Evolutionary conservation across 225 moss, liverwort and hornwort genomes (phyloP).

Genomic region (Sphagnum contortum): DNA sequence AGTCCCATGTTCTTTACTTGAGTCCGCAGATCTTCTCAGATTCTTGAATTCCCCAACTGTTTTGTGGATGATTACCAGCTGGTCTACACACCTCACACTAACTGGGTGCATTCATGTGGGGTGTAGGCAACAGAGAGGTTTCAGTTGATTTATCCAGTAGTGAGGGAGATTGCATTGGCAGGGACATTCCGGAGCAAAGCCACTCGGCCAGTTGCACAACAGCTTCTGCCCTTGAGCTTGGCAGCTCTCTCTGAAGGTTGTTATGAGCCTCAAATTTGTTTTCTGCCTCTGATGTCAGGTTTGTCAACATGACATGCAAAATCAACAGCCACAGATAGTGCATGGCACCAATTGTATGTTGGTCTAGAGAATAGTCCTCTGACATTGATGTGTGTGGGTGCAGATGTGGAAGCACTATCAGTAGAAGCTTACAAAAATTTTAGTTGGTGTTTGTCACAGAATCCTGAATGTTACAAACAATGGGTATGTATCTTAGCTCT

Average conservation of each 20-base stretch:
- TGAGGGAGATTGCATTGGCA: conserved; percentile 73
- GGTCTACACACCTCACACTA: too few species aligned
- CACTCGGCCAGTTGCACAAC: conserved; percentile 85
- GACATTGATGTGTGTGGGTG: conserved; percentile 7
- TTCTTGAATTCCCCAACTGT: too few species aligned
- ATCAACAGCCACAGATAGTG: too few species aligned
- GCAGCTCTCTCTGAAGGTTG: conserved; percentile 61
- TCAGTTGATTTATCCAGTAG: conserved; percentile 66
- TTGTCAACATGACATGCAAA: too few species aligned
- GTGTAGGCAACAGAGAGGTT: conserved; percentile 81
- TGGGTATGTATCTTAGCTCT: conserved; percentile 48
- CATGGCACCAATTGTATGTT: too few species aligned
- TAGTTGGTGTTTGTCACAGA: conserved; percentile 81
- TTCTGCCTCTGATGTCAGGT: too few species aligned
- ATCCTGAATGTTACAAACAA: conserved; percentile 67
- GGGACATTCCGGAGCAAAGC: conserved; percentile 64
- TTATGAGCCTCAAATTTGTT: too few species aligned
- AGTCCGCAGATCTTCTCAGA: too few species aligned
- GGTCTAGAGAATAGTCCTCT: background rate
- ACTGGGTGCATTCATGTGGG: too few species aligned
- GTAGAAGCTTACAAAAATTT: conserved; percentile 72
- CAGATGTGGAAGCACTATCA: conserved; percentile 59
- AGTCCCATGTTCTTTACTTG: too few species aligned
- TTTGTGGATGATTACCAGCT: too few species aligned
- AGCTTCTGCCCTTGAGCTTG: conserved; percentile 69